Base-by-base conservation (phyloP, 306 rosid species). In the Delonix regia region DNA sequence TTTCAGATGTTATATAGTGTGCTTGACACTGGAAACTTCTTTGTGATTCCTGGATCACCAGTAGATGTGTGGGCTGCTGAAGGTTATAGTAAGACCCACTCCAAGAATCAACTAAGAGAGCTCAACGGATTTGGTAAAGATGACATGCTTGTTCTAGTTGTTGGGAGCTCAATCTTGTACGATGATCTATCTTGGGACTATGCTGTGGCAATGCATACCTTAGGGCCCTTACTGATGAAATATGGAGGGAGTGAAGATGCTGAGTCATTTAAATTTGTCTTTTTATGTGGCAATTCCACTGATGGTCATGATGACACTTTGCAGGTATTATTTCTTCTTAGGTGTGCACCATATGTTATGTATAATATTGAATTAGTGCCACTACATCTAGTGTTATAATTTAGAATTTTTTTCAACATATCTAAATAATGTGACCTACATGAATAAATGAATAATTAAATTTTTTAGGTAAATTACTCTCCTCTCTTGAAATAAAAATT, bases 21-120 rank as follows among this genome's bases (percentile, higher is more conserved):
- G 69, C 89, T 95, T 70, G 99, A 95, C 85, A 82, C 91, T 66
- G 98, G 99, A 84, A 95, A 95, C 90, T 95, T 89, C 89, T 84
- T 89, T 80, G 96, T 95, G 86, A 87, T 95, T 85, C 97, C 97
- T 73, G 99, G 98, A 84, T 91, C 99, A 56, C 98, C 98, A 18
- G 80, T 91, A 13, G 98, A 95, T 87, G 89, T 83, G 65, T 95
- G 95, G 97, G 90, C 89, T 82, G 93, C 91, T 10, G 93, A 89
- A 81, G 86, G 80, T 73, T 95, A 88, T 85, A 70, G 76, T 67
- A 89, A 84, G 78, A 75, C 80, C 78, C 94, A 93, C 71, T 80
- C 89, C 72, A 95, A 89, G 88, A 73, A 86, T 79, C 93, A 78
- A 55, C 87, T 88, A 52, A 90, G 93, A 81, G 84, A 88, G 79